Conservation (phyloP, 768 basidiomycete genomes). For the Podaxis sp. region DNA sequence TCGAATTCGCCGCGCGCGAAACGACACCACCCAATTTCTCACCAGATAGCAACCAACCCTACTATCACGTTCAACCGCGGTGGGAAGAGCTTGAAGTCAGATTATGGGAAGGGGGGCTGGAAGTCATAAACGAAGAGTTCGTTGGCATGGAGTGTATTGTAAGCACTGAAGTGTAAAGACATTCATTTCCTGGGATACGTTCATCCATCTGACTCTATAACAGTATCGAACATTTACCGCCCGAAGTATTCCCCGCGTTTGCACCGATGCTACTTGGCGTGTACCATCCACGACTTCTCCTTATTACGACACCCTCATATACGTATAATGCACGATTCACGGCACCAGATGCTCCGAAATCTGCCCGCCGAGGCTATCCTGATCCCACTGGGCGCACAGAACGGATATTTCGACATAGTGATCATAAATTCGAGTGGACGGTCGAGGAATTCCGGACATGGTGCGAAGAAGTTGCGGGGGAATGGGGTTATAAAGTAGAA, state of each 20-base stretch:
- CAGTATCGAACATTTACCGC: constrained; percentile 81
- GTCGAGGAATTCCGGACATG: constrained; percentile 65
- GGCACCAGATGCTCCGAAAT: constrained; percentile 44
- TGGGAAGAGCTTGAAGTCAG: constrained; percentile 71
- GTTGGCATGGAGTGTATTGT: constrained; percentile 70
- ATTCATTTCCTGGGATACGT: constrained; percentile 8
- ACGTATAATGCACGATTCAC: constrained; percentile 79
- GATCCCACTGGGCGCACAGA: constrained; percentile 79
- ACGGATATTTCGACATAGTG: constrained; percentile 75
- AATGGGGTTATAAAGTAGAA: constrained; percentile 75
- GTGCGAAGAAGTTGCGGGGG: constrained; percentile 53
- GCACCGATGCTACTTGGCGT: constrained; percentile 72
- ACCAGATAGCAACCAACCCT: not conserved
- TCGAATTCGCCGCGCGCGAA: constrained; percentile 51
- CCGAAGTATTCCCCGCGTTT: constrained; percentile 57
- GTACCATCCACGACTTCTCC: constrained; percentile 71
- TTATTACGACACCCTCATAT: constrained; percentile 86
- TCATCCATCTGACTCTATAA: not conserved
- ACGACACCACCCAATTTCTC: constrained; percentile 39
- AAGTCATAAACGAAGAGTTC: constrained; percentile 65
- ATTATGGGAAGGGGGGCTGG: constrained; percentile 76
- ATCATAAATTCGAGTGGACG: constrained; percentile 93
- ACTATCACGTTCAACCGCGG: constrained; percentile 37
- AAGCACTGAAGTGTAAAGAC: constrained; percentile 75
- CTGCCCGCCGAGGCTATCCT: constrained; percentile 50